Evolutionary conservation across 83 land plant species (phyloP).

Genomic region (Isoetes engelmannii): DNA sequence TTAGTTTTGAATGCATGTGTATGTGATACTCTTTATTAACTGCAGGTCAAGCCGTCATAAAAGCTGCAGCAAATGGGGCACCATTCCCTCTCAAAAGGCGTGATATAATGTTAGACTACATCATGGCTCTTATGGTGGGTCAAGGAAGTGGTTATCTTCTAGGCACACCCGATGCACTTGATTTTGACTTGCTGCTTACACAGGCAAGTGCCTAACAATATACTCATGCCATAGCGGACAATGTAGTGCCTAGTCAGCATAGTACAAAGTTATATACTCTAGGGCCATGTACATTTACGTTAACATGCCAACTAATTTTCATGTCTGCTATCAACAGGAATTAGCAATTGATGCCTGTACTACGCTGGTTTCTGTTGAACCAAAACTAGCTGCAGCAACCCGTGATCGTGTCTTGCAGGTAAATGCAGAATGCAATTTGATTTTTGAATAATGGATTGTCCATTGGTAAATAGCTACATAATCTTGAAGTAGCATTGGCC

Average conservation of each 20-base stretch:
- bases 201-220: conserved; percentile 40
- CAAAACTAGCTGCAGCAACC: conserved; percentile 67
- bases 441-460: no score
- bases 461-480: no score
- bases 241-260: neutral
- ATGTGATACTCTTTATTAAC: conserved; percentile 2
- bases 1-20: conserved; percentile 4
- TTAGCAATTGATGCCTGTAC: conserved; percentile 95
- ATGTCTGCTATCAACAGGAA: conserved; percentile 35
- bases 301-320: no score
- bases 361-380: conserved; percentile 91
- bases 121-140: conserved; percentile 82
- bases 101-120: conserved; percentile 73
- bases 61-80: conserved; percentile 80
- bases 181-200: conserved; percentile 63
- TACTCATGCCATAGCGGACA: neutral
- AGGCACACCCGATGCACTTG: conserved; percentile 34
- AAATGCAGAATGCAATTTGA: neutral
- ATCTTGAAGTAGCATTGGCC: no score
- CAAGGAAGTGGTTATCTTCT: conserved; percentile 54
- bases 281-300: no score
- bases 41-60: conserved; percentile 85
- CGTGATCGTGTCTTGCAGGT: conserved; percentile 85
- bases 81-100: conserved; percentile 84
- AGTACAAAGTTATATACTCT: neutral